Evolutionary conservation across 257 asterid genomes (phyloP).

Genomic region (Handroanthus guayacan): DNA sequence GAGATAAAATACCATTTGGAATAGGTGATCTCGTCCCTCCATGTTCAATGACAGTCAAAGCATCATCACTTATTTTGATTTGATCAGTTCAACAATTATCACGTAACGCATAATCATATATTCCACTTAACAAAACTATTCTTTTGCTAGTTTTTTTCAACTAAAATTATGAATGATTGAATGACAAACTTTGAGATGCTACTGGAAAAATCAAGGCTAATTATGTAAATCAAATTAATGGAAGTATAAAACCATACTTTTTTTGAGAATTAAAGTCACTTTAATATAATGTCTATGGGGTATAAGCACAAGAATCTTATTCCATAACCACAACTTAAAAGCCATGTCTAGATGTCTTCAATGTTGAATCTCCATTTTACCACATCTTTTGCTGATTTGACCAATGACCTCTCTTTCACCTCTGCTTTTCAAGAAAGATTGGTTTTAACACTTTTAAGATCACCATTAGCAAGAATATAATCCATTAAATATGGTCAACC

Average conservation of each 20-base stretch:
- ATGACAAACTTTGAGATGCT: too few species aligned
- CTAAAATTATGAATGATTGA: too few species aligned
- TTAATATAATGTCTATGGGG: constrained; percentile 18
- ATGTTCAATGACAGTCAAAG: too few species aligned
- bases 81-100: background rate
- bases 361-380: constrained; percentile 14
- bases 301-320: constrained; percentile 36
- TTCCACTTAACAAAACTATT: too few species aligned
- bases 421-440: constrained; percentile 19
- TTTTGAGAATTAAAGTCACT: constrained; percentile 19
- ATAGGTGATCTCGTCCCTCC: too few species aligned
- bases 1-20: too few species aligned
- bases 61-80: background rate
- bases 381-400: constrained; percentile 29
- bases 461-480: constrained; percentile 2
- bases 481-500: background rate
- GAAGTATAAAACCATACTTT: constrained; percentile 1
- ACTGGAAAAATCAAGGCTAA: background rate
- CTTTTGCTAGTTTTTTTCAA: background rate
- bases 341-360: constrained; percentile 17
- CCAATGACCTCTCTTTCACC: constrained; percentile 32
- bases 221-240: constrained; percentile 1
- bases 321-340: constrained; percentile 36
- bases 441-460: constrained; percentile 7
- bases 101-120: too few species aligned